A percentile compares a stretch with the other conserved stretches of the same genome.
Evolutionary conservation across 768 basidiomycete species (phyloP).

Genomic region (Thelephora aurantiotincta): DNA sequence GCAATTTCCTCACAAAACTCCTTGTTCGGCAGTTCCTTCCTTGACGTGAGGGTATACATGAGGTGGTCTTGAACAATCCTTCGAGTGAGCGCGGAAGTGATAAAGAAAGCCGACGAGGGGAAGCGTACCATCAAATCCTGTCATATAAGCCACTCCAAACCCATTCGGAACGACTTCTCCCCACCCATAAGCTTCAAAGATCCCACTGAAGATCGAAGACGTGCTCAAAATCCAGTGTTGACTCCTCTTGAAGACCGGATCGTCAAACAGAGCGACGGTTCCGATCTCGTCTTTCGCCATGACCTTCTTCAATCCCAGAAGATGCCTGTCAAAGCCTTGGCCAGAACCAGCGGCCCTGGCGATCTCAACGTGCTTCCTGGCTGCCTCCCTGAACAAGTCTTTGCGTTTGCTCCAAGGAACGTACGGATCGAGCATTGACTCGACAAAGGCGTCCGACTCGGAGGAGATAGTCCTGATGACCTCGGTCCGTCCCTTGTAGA

Average conservation of each 20-base stretch:
- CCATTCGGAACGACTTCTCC: slow-evolving; percentile 92
- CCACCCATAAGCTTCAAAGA: slow-evolving; percentile 84
- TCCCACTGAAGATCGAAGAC: slow-evolving; percentile 75
- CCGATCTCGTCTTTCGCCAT: slow-evolving; percentile 39
- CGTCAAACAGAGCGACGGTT: slow-evolving; percentile 58
- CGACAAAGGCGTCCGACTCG: slow-evolving; percentile 68
- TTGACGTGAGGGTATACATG: slow-evolving; percentile 80
- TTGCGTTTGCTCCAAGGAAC: slow-evolving; percentile 29
- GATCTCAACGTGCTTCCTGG: slow-evolving; percentile 47
- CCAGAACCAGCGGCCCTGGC: slow-evolving; percentile 54
- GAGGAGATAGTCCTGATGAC: slow-evolving; percentile 75
- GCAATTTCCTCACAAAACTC: slow-evolving; percentile 59
- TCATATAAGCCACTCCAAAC: slow-evolving; percentile 91
- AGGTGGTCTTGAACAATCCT: slow-evolving; percentile 41
- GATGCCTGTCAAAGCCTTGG: slow-evolving; percentile 75
- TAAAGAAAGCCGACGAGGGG: not conserved
- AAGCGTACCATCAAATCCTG: slow-evolving; percentile 61
- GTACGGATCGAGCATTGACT: slow-evolving; percentile 47
- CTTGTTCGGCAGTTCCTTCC: slow-evolving; percentile 70
- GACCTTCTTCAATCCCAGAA: slow-evolving; percentile 62
- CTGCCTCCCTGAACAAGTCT: slow-evolving; percentile 41
- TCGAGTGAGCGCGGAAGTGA: not conserved
- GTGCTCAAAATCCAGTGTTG: slow-evolving; percentile 85
- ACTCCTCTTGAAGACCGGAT: slow-evolving; percentile 58
- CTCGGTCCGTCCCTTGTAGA: slow-evolving; percentile 84